Conservation (phyloP, 805 yeast genomes). For the Wickerhamiella musiphila region DNA sequence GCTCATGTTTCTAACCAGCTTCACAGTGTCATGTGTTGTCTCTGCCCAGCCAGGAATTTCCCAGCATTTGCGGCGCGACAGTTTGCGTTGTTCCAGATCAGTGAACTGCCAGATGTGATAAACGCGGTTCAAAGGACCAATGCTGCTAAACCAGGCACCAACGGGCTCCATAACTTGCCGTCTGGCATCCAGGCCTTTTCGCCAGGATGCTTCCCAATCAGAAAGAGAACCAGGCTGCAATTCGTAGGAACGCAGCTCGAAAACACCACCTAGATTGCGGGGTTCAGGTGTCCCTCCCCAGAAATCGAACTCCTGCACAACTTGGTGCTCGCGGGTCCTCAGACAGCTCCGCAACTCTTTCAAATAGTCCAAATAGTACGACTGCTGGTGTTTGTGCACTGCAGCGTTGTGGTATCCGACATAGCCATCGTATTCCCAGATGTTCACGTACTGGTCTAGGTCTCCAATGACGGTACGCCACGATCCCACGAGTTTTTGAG, state of each 20-base stretch:
- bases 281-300: constrained; percentile 31
- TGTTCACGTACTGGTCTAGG: constrained; percentile 24
- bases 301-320: constrained; percentile 28
- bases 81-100: constrained; percentile 26
- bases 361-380: constrained; percentile 18
- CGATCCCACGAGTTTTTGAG: constrained; percentile 25
- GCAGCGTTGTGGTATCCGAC: constrained; percentile 25
- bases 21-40: constrained; percentile 27
- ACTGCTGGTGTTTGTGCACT: constrained; percentile 19
- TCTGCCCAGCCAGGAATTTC: constrained; percentile 30
- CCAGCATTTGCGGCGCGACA: constrained; percentile 27
- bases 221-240: constrained; percentile 25
- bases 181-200: constrained; percentile 26
- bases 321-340: constrained; percentile 20
- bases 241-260: constrained; percentile 26
- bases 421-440: constrained; percentile 29
- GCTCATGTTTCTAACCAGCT: constrained; percentile 24
- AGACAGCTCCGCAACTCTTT: constrained; percentile 19
- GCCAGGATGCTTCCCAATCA: constrained; percentile 30
- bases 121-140: constrained; percentile 26
- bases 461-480: constrained; percentile 29
- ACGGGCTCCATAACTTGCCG: constrained; percentile 31
- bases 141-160: constrained; percentile 29
- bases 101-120: constrained; percentile 30
- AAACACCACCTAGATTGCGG: constrained; percentile 25